phyloP scores from a whole-genome alignment of 164 flowering plant species.

The Stephania yunnanensis region DNA sequence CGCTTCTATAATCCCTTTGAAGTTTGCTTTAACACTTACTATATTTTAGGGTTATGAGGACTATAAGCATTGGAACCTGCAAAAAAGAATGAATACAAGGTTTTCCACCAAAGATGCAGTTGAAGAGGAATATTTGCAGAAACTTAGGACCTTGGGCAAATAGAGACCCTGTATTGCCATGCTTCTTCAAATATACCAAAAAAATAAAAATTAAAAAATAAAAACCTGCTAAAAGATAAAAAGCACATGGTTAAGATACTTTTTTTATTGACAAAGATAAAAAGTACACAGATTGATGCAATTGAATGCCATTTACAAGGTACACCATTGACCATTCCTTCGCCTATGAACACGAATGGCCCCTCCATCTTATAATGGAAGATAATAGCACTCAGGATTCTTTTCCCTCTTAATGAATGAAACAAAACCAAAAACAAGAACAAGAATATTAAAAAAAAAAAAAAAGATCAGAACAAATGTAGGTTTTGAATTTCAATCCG shows the following conservation, averaged over 20 bases:
- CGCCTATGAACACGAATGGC: not conserved
- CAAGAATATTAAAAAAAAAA: not conserved
- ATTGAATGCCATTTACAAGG: slow-evolving; percentile 1
- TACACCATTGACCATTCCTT: not conserved
- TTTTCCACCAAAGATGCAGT: not conserved
- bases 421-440: not conserved
- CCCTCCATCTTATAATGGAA: not conserved
- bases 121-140: not conserved
- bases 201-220: not conserved
- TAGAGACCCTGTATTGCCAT: not conserved
- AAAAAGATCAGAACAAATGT: slow-evolving; percentile 34
- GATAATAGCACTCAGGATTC: not conserved
- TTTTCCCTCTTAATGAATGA: not conserved
- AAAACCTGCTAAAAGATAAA: not conserved
- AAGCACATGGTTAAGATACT: not conserved
- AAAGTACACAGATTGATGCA: not conserved
- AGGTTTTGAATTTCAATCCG: slow-evolving; percentile 54
- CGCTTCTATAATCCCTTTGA: too few relatives aligned
- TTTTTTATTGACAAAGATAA: not conserved
- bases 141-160: not conserved
- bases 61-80: not conserved
- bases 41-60: not conserved
- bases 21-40: not conserved
- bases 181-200: not conserved
- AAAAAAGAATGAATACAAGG: not conserved